These are phyloP conservation scores for Microcyclosporella mali DNA, from an alignment of 2,329 filamentous ascomycete genomes.

Conservation along the genomic window DNA sequence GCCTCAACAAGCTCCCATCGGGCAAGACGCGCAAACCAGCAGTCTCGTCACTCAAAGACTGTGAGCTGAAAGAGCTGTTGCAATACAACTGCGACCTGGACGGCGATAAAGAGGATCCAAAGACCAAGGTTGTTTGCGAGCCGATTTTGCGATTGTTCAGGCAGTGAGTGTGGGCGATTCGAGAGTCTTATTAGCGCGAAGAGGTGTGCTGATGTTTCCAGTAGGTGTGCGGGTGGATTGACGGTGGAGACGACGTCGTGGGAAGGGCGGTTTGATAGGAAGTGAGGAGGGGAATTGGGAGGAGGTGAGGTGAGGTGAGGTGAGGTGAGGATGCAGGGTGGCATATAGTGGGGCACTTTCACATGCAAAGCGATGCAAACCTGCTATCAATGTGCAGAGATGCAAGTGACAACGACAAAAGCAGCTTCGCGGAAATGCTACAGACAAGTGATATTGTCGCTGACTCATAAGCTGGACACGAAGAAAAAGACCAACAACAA, in stretches of 20 bases:
- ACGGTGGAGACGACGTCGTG: constrained; percentile 58
- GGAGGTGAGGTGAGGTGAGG: no score
- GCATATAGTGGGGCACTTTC: no score
- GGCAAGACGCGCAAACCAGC: constrained; percentile 49
- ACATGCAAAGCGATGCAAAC: no score
- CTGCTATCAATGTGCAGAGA: no score
- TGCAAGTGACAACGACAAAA: no score
- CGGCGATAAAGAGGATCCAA: constrained; percentile 35
- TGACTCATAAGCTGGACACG: no score
- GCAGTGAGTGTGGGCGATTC: constrained; percentile 40
- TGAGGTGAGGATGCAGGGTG: no score
- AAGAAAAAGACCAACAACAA: no score
- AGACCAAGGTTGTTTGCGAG: constrained; percentile 46
- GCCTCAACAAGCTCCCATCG: constrained; percentile 47
- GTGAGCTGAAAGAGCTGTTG: constrained; percentile 53
- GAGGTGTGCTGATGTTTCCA: constrained; percentile 12
- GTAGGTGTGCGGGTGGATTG: constrained; percentile 48
- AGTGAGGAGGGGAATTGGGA: constrained; percentile 7
- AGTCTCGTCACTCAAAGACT: constrained; percentile 45
- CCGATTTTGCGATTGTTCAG: constrained; percentile 55
- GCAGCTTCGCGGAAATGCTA: no score
- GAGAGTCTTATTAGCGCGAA: no score
- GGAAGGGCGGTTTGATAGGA: constrained; percentile 41
- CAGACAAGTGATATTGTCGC: no score
- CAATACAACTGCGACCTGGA: constrained; percentile 58